A percentile compares a stretch with the other conserved stretches of the same genome.
Conservation (phyloP, 352 stramenopile genomes). For the Phytophthora sansomeana region DNA sequence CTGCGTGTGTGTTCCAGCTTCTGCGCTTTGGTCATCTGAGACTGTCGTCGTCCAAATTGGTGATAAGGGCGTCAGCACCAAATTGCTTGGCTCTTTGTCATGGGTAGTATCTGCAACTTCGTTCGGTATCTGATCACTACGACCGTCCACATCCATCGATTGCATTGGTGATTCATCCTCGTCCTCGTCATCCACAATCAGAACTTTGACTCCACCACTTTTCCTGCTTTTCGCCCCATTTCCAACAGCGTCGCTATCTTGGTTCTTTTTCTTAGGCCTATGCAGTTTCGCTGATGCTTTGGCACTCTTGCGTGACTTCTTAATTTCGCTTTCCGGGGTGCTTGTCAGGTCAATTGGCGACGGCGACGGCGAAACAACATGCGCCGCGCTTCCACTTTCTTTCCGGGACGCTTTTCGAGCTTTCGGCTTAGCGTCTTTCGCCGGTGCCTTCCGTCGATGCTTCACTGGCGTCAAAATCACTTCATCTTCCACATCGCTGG, state of each 20-base stretch:
- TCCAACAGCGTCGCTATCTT: slow-evolving; percentile 2
- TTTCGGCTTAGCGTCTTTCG: slow-evolving; percentile 15
- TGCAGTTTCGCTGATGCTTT: slow-evolving; percentile 10
- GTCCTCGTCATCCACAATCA: slow-evolving; percentile 28
- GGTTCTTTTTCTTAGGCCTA: slow-evolving; percentile 28
- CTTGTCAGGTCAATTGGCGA: slow-evolving; percentile 45
- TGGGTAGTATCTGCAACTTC: slow-evolving; percentile 14
- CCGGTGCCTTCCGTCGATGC: slow-evolving; percentile 16
- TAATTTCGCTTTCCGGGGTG: slow-evolving; percentile 32
- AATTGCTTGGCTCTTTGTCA: slow-evolving; percentile 6
- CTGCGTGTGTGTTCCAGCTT: slow-evolving; percentile 15
- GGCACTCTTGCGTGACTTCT: slow-evolving; percentile 18
- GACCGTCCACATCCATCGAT: background rate
- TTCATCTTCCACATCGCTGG: slow-evolving; percentile 18
- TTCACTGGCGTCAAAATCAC: slow-evolving; percentile 20
- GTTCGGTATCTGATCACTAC: slow-evolving; percentile 3
- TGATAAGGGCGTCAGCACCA: slow-evolving; percentile 49
- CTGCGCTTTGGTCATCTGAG: slow-evolving; percentile 2
- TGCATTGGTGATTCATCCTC: slow-evolving; percentile 7
- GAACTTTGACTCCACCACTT: slow-evolving; percentile 8
- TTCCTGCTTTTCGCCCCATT: slow-evolving; percentile 17
- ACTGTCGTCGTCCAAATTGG: slow-evolving; percentile 62
- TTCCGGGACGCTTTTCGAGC: slow-evolving; percentile 26
- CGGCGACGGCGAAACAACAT: slow-evolving; percentile 33
- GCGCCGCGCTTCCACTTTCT: slow-evolving; percentile 5